Evolutionary conservation across 768 basidiomycete species (phyloP).

Genomic region (Tulasnella sp.): DNA sequence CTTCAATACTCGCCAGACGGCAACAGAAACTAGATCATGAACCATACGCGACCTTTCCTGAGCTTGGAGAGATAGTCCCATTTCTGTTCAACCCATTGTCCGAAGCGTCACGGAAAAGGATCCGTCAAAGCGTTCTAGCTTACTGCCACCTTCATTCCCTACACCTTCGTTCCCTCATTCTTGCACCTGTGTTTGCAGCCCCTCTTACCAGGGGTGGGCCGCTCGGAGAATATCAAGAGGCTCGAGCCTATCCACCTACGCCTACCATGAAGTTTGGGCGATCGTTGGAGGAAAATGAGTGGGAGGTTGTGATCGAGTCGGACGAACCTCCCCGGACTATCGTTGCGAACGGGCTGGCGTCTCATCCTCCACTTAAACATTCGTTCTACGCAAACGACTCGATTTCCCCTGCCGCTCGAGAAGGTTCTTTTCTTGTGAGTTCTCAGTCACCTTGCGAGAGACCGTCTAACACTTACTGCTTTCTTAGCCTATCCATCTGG

Average conservation of each 20-base stretch:
- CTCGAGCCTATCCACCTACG: conserved; percentile 7
- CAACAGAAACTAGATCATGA: not conserved
- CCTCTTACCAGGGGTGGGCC: conserved; percentile 5
- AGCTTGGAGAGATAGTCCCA: conserved; percentile 25
- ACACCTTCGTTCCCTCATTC: conserved; percentile 17
- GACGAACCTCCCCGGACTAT: not conserved
- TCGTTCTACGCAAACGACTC: not conserved
- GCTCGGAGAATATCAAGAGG: conserved; percentile 9
- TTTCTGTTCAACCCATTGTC: conserved; percentile 23
- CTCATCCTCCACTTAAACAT: conserved; percentile 8
- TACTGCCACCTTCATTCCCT: conserved; percentile 26
- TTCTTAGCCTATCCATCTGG: not conserved
- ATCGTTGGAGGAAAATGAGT: not conserved
- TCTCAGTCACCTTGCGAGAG: not conserved
- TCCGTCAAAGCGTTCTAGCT: conserved; percentile 22
- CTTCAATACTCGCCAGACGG: conserved; percentile 1
- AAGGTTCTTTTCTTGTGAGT: conserved; percentile 22
- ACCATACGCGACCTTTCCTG: not conserved
- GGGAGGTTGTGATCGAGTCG: not conserved
- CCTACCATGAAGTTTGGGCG: not conserved
- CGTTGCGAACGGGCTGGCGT: not conserved
- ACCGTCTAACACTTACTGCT: not conserved
- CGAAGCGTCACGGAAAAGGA: conserved; percentile 17
- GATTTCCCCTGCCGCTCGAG: not conserved
- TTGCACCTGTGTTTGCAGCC: conserved; percentile 9